phyloP scores from a whole-genome alignment of 2,329 filamentous ascomycete species.

The Dothideomycetes sp. region DNA sequence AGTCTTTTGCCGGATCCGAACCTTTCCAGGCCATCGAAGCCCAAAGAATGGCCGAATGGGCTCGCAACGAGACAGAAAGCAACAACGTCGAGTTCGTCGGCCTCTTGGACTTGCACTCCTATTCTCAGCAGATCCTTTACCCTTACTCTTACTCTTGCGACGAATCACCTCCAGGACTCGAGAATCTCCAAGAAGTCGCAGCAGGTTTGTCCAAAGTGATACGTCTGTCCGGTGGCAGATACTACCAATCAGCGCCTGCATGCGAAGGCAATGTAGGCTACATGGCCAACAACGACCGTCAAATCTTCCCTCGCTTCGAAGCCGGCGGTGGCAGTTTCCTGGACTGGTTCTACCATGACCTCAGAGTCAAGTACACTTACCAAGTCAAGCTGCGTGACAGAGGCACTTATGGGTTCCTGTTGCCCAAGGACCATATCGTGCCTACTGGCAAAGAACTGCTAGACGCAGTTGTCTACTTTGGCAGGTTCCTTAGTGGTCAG shows the following conservation, averaged over 20 bases:
- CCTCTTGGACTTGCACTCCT: constrained; percentile 84
- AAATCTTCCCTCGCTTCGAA: constrained; percentile 51
- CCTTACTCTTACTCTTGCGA: constrained; percentile 83
- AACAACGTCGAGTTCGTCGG: constrained; percentile 71
- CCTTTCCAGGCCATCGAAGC: constrained; percentile 81
- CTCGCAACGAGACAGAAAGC: constrained; percentile 62
- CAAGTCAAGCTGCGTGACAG: constrained; percentile 92
- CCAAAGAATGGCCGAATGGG: constrained; percentile 68
- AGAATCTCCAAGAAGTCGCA: constrained; percentile 85
- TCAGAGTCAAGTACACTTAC: constrained; percentile 75
- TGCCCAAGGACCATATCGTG: constrained; percentile 78
- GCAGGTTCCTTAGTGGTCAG: constrained; percentile 59
- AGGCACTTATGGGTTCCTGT: constrained; percentile 85
- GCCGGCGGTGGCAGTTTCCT: constrained; percentile 75
- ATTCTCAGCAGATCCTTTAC: constrained; percentile 89
- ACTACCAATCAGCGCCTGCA: constrained; percentile 61
- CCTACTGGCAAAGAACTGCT: constrained; percentile 84
- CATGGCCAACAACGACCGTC: constrained; percentile 24
- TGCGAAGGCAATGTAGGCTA: constrained; percentile 66
- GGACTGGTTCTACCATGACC: constrained; percentile 90
- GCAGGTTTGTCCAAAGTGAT: constrained; percentile 85
- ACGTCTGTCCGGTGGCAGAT: constrained; percentile 53
- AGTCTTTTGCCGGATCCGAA: constrained; percentile 74
- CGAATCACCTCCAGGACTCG: constrained; percentile 68
- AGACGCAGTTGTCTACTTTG: constrained; percentile 74